These are phyloP conservation scores for Barnettozyma pratensis DNA, from an alignment of 805 yeast genomes.

Conservation along the genomic window DNA sequence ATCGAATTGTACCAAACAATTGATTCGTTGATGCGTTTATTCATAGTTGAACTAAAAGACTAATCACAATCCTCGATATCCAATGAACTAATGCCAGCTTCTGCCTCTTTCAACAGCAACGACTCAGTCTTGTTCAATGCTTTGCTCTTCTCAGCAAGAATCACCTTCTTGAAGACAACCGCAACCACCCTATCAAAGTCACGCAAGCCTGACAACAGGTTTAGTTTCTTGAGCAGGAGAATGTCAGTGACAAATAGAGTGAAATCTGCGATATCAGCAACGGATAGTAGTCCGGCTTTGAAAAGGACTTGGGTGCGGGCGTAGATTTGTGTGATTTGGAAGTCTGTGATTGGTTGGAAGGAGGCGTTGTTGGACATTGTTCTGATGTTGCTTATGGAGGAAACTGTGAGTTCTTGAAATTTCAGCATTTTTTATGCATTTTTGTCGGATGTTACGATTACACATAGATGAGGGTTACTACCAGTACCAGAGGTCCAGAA, in stretches of 20 bases:
- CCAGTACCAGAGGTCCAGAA: no score
- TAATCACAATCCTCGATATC: no score
- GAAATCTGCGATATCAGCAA: not conserved
- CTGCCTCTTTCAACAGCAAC: not conserved
- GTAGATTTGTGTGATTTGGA: not conserved
- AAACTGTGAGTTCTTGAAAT: no score
- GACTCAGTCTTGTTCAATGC: not conserved
- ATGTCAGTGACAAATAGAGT: not conserved
- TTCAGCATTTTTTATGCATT: no score
- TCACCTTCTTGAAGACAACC: not conserved
- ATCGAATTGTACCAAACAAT: no score
- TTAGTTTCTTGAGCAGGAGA: not conserved
- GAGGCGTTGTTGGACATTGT: no score
- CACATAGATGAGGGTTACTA: no score
- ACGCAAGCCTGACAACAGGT: not conserved
- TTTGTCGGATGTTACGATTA: no score
- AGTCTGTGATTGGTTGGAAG: no score
- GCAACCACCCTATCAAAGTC: not conserved
- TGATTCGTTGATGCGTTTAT: no score
- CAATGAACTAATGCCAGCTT: not conserved
- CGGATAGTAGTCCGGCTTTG: not conserved
- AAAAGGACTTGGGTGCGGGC: not conserved
- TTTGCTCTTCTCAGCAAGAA: not conserved
- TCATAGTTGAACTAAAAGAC: no score
- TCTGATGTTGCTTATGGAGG: no score